Conservation (phyloP, 495 filamentous ascomycete species). For the Aspergillus bertholletiae region DNA sequence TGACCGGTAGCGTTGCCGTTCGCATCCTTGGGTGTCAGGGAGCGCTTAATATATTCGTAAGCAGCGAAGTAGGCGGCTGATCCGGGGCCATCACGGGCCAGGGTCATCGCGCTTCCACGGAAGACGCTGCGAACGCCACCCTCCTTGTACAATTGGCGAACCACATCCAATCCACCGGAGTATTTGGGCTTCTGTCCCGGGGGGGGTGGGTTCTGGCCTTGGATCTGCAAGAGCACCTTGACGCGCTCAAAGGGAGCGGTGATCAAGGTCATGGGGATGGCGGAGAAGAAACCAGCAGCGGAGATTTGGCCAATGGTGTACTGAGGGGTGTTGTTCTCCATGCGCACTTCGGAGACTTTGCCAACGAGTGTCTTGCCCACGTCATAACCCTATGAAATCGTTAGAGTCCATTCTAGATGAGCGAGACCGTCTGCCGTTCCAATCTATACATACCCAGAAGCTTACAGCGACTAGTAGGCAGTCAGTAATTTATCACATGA, state of each 20-base stretch:
- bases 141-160: conserved; percentile 87
- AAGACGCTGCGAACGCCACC: conserved; percentile 89
- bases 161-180: conserved; percentile 85
- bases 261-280: conserved; percentile 96
- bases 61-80: conserved; percentile 94
- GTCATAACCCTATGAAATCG: conserved; percentile 69
- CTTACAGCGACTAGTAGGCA: conserved; percentile 77
- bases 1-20: conserved; percentile 64
- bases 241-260: conserved; percentile 98
- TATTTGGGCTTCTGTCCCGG: conserved; percentile 94
- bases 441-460: conserved; percentile 62
- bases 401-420: conserved; percentile 13
- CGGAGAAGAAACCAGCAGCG: conserved; percentile 93
- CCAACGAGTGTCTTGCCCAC: conserved; percentile 85
- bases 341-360: conserved; percentile 56
- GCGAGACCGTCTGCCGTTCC: not conserved
- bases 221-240: conserved; percentile 96
- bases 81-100: conserved; percentile 90
- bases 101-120: conserved; percentile 83
- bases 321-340: conserved; percentile 56
- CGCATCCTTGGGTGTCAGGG: conserved; percentile 80
- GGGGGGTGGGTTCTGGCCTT: conserved; percentile 81
- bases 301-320: conserved; percentile 86
- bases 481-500: not conserved
- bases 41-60: conserved; percentile 91